Evolutionary conservation across 371 early-diverging fungal genomes (phyloP), one percentile per base, ranked within the genome.

Genomic region (Homolaphlyctis polyrhiza): DNA sequence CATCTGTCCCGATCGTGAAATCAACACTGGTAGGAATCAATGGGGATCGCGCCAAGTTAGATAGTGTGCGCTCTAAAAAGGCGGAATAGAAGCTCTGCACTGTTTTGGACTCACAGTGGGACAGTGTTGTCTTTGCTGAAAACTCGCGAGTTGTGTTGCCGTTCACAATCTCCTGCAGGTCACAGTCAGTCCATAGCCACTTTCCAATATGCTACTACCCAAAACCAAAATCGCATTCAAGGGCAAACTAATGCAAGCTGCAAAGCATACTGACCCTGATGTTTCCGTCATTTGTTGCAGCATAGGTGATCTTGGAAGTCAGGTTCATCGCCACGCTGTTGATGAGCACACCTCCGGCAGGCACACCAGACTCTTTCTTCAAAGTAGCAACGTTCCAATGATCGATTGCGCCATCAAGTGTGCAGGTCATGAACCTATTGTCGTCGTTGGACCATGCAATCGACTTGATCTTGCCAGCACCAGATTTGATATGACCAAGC

Each of bases 361-460:
- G n/a, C 3, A 71, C 48, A 39, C 72, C 76, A n/a, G 49, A 52
- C 14, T 71, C 75, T 59, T 63, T 66, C 47, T 67, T 67, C 33
- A 67, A 33, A n/a, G 50, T 57, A 14, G 29, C 52, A 0, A 74
- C 33, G 47, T 71, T 73, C 81, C 81, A 83, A 32, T 75, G 71
- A 58, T 66, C 69, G 11, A 79, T 68, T n/a, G 60, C 59, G 13
- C 83, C 83, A 55, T 83, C 83, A 23, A 71, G 34, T 13, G 76
- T 76, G 57, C 68, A 73, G 16, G 74, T 68, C 23, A 79, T 59
- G 18, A 84, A 33, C 18, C 67, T 50, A 16, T 71, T 61, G 67
- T 84, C 84, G 63, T 84, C 84, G 18, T 63, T 33, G 27, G 77
- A 74, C 82, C 82, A 84, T 27, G 55, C 45, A 23, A 84, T 67